These are phyloP conservation scores for Benincasa hispida DNA, from an alignment of 306 rosid species.

Conservation along the genomic window DNA sequence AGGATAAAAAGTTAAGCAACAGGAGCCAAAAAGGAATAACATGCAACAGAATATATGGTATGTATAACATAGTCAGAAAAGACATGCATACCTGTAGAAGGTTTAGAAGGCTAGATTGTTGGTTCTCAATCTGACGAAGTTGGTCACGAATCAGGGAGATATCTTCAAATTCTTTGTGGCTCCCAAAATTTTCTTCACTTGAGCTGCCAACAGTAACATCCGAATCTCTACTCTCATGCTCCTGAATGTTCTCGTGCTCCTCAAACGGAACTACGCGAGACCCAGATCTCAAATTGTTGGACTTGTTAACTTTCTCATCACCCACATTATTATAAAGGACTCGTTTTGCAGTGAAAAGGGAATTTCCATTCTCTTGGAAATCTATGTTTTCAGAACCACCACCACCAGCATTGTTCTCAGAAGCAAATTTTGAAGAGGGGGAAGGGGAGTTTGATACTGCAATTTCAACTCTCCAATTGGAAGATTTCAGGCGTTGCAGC, in stretches of 20 bases:
- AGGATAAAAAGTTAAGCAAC: not conserved
- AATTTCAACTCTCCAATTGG: constrained; percentile 35
- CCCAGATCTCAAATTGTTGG: constrained; percentile 37
- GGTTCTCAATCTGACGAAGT: constrained; percentile 91
- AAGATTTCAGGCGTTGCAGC: constrained; percentile 31
- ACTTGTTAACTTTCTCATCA: constrained; percentile 45
- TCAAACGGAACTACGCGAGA: constrained; percentile 64
- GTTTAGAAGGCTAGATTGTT: constrained; percentile 71
- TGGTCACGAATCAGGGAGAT: constrained; percentile 74
- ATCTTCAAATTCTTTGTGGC: constrained; percentile 64
- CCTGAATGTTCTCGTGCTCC: constrained; percentile 22
- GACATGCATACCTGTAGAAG: constrained; percentile 60
- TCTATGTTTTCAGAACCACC: constrained; percentile 22
- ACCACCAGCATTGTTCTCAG: constrained; percentile 28
- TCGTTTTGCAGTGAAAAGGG: constrained; percentile 29
- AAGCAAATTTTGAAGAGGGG: constrained; percentile 20
- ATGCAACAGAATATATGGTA: not conserved
- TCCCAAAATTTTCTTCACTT: constrained; percentile 43
- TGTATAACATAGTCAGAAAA: not conserved
- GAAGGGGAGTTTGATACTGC: constrained; percentile 27
- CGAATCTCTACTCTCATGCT: constrained; percentile 11
- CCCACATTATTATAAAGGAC: constrained; percentile 31
- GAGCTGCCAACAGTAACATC: constrained; percentile 23
- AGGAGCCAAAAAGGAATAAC: not conserved
- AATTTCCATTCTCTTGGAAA: constrained; percentile 19